Base-by-base conservation (phyloP, 495 filamentous ascomycete genomes). In the Aspergillus mulundensis region DNA sequence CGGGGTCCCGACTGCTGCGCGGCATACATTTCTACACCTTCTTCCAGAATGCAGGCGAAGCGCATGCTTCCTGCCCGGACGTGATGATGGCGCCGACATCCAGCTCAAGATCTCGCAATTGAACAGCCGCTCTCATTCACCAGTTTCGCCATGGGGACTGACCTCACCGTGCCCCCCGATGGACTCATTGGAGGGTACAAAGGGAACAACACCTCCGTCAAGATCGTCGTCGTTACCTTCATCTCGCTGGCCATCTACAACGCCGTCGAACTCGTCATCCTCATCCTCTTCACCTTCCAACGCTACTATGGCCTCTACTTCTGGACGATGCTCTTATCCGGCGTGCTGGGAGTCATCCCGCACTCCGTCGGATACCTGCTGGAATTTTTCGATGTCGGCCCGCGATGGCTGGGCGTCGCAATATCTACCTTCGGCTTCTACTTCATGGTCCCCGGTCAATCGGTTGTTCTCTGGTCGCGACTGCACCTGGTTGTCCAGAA, bases 401-500 rank as follows among this genome's bases (percentile, higher is more conserved):
- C 71, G 1, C 34, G 66, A 34, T 70, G 73, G 69, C 34, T 77
- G 7, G 64, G 63, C 4, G 60, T 77, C 40, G 66, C 69, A 0
- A 47, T 82, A 0, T 66, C 74, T 39, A 74, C 74, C 15, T 64
- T 82, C 36, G 84, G 84, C 0, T 88, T 84, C 75, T 80, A 76
- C 45, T 60, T 68, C 36, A 86, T 87, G 83, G 82, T 88, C 0
- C 81, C 83, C 0, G 83, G 82, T 3, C 84, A 87, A 66, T 83
- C 83, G n/a, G 56, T 87, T 14, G 84, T 88, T 3, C 75, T 88
- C 10, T 88, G 81, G 61, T 87, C 84, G 3, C 81, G 85, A 10
- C 77, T 88, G 0, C 81, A 87, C 60, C 67, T 87, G 25, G 72
- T 88, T 18, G 70, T 80, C 7, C 74, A 77, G 40, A 78, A 73